Conservation (phyloP, 257 asterid genomes). For the Primulina eburnea region DNA sequence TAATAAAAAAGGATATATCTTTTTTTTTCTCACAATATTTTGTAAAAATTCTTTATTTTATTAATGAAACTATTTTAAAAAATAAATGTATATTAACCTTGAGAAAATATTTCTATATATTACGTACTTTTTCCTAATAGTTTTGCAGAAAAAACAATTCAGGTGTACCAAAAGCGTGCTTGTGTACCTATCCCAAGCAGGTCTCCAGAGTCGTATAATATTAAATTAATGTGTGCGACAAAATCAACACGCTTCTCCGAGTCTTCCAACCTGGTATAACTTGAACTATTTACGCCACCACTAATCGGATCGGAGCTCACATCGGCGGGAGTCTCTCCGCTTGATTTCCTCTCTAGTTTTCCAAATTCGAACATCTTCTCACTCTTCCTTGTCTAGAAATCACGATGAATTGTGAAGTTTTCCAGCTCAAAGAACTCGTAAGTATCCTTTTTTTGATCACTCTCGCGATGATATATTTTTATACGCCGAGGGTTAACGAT, state of each 20-base stretch:
- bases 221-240: not conserved
- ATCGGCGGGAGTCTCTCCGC: not conserved
- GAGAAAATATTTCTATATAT: no score
- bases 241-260: not conserved
- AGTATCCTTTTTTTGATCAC: constrained; percentile 22
- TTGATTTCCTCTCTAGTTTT: constrained; percentile 25
- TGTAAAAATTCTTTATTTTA: constrained; percentile 22
- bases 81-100: no score
- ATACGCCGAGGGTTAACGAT: not conserved
- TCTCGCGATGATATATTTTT: not conserved
- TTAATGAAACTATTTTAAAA: not conserved
- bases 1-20: no score
- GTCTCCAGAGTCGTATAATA: no score
- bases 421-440: constrained; percentile 92
- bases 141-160: no score
- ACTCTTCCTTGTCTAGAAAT: not conserved
- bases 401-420: constrained; percentile 79
- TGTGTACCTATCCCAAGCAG: no score
- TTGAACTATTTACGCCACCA: not conserved
- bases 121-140: not conserved
- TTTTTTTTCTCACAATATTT: constrained; percentile 28
- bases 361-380: not conserved
- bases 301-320: constrained; percentile 12
- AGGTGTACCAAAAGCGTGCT: no score
- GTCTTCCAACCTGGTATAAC: not conserved